Percentiles rank a stretch among this genome's conserved stretches.
Evolutionary conservation across 139 green algal species (phyloP).

Genomic region (Edaphochlamys debaryana): DNA sequence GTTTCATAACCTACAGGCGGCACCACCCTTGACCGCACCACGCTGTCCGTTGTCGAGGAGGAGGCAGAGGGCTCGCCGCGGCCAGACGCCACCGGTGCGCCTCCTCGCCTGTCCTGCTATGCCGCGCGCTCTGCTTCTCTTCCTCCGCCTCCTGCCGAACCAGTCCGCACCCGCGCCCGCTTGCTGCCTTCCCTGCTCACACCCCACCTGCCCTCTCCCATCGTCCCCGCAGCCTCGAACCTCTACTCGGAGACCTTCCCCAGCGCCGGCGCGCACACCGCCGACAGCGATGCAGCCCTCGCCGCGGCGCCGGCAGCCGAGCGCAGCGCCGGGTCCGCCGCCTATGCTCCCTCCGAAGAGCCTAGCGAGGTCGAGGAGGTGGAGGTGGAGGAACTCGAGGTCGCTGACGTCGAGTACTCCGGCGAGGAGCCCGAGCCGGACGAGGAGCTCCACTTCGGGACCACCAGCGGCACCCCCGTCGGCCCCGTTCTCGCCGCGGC

Average conservation of each 20-base stretch:
- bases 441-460: background rate
- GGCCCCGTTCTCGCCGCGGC: slow-evolving; percentile 6
- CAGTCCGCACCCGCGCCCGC: too few species aligned
- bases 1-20: background rate
- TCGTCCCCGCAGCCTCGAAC: background rate
- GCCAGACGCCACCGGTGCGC: background rate
- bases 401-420: background rate
- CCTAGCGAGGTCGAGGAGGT: background rate
- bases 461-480: background rate
- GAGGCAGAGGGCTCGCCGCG: background rate
- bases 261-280: background rate
- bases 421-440: background rate
- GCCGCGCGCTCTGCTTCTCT: background rate
- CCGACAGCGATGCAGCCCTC: background rate
- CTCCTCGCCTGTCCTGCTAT: background rate
- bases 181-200: too few species aligned
- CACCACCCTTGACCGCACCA: background rate
- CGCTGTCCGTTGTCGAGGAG: slow-evolving; percentile 5
- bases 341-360: background rate
- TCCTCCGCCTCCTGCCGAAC: too few species aligned
- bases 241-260: slow-evolving; percentile 29
- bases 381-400: background rate
- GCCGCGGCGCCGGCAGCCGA: background rate
- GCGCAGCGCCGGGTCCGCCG: background rate
- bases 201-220: too few species aligned